These are phyloP conservation scores for Cyberlindnera misumaiensis DNA, from an alignment of 805 yeast genomes.

Conservation along the genomic window DNA sequence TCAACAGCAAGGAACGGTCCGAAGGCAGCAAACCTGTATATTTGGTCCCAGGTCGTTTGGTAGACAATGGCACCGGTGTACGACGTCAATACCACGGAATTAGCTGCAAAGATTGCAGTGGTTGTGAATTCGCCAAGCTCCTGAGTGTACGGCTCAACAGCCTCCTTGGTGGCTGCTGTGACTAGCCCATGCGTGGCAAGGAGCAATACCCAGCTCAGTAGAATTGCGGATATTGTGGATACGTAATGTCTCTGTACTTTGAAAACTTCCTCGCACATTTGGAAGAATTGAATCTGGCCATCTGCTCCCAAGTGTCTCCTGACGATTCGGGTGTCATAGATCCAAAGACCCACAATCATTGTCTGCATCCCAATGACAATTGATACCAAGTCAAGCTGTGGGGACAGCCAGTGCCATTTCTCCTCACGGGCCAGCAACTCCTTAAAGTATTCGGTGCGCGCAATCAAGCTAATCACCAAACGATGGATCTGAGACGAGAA, in stretches of 20 bases:
- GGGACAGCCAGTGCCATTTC: background rate
- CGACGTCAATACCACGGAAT: background rate
- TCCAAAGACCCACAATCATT: conserved; percentile 8
- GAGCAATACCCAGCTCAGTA: too few species aligned
- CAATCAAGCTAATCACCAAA: background rate
- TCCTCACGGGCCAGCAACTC: background rate
- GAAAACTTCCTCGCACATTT: too few species aligned
- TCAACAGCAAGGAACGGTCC: background rate
- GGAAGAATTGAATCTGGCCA: background rate
- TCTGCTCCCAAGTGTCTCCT: conserved; percentile 11
- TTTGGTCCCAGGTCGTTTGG: conserved; percentile 6
- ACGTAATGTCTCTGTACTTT: too few species aligned
- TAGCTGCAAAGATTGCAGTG: background rate
- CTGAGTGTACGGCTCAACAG: too few species aligned
- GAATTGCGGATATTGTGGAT: too few species aligned
- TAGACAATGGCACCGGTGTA: background rate
- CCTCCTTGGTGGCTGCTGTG: too few species aligned
- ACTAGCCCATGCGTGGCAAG: too few species aligned
- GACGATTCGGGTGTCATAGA: conserved; percentile 15
- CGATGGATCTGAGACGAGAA: conserved; percentile 1
- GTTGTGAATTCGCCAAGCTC: too few species aligned
- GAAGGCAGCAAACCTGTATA: background rate
- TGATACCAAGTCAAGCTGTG: background rate
- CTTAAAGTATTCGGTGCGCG: background rate
- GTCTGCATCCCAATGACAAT: conserved; percentile 18